phyloP scores from a whole-genome alignment of 1,139 yeast species.

The Lizanozyma gosingica region DNA sequence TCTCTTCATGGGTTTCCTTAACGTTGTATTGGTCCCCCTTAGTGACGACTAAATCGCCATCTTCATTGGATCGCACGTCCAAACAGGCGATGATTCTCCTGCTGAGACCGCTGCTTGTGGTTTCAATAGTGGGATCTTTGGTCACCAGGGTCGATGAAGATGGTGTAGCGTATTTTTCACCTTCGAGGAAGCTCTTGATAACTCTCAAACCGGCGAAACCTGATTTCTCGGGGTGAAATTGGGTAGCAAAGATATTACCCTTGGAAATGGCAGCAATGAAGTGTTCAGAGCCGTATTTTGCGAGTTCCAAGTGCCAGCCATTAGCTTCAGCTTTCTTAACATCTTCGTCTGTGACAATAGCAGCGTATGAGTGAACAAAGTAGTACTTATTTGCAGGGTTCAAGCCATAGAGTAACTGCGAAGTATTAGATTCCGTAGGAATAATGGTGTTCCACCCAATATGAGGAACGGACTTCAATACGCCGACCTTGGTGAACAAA shows the following conservation, averaged over 20 bases:
- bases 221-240: slow-evolving; percentile 95
- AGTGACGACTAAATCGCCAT: slow-evolving; percentile 91
- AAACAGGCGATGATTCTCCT: slow-evolving; percentile 90
- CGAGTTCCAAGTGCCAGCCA: slow-evolving; percentile 76
- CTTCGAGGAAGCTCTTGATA: slow-evolving; percentile 60
- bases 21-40: slow-evolving; percentile 98
- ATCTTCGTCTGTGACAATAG: slow-evolving; percentile 36
- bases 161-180: slow-evolving; percentile 22
- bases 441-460: slow-evolving; percentile 80
- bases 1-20: slow-evolving; percentile 51
- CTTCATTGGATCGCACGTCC: slow-evolving; percentile 92
- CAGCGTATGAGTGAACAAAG: slow-evolving; percentile 92
- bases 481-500: slow-evolving; percentile 11
- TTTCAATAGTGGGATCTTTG: slow-evolving; percentile 24
- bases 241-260: slow-evolving; percentile 84
- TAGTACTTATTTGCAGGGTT: slow-evolving; percentile 67
- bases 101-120: slow-evolving; percentile 62
- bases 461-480: slow-evolving; percentile 76
- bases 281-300: slow-evolving; percentile 68
- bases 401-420: slow-evolving; percentile 45
- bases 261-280: slow-evolving; percentile 79
- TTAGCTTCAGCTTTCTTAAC: slow-evolving; percentile 22
- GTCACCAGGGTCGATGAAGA: slow-evolving; percentile 11
- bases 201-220: slow-evolving; percentile 82
- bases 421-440: slow-evolving; percentile 9